Percentiles rank a stretch among this genome's conserved stretches.
Conservation (phyloP, 495 filamentous ascomycete species). For the Sporormia fimetaria region DNA sequence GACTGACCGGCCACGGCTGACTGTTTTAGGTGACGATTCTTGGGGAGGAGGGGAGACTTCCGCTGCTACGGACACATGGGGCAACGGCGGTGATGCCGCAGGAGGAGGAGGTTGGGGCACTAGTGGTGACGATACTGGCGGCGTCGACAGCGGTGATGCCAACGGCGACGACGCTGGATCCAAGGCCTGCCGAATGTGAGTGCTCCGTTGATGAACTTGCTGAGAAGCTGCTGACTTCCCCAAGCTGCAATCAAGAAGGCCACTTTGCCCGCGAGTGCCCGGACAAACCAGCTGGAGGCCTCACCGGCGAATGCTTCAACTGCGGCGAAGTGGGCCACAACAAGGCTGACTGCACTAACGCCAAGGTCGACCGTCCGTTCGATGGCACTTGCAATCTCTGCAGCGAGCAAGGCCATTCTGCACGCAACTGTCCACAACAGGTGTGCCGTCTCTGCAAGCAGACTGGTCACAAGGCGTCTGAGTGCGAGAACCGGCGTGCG, state of each 20-base stretch:
- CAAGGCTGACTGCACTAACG: constrained; percentile 58
- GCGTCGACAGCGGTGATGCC: constrained; percentile 14
- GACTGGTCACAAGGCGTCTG: constrained; percentile 53
- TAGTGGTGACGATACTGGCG: constrained; percentile 9
- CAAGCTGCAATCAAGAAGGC: constrained; percentile 43
- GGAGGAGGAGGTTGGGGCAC: constrained; percentile 12
- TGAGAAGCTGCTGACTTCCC: constrained; percentile 7
- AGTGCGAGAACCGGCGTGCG: constrained; percentile 60
- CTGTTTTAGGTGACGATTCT: background rate
- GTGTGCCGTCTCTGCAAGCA: constrained; percentile 65
- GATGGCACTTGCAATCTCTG: constrained; percentile 64
- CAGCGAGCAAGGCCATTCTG: constrained; percentile 57
- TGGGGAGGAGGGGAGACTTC: too few relatives aligned
- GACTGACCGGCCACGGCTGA: too few relatives aligned
- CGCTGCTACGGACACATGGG: too few relatives aligned
- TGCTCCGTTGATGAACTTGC: constrained; percentile 1
- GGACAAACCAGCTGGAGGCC: constrained; percentile 29
- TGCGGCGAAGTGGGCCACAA: constrained; percentile 61
- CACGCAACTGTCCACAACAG: constrained; percentile 59
- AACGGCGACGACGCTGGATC: constrained; percentile 13
- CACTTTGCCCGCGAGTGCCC: constrained; percentile 52
- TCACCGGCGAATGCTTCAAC: constrained; percentile 57
- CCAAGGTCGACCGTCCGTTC: constrained; percentile 42
- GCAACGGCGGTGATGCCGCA: background rate
- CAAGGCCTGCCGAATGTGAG: constrained; percentile 32